Conservation (phyloP, 331 rosid genomes). For the Rosa hybrid region DNA sequence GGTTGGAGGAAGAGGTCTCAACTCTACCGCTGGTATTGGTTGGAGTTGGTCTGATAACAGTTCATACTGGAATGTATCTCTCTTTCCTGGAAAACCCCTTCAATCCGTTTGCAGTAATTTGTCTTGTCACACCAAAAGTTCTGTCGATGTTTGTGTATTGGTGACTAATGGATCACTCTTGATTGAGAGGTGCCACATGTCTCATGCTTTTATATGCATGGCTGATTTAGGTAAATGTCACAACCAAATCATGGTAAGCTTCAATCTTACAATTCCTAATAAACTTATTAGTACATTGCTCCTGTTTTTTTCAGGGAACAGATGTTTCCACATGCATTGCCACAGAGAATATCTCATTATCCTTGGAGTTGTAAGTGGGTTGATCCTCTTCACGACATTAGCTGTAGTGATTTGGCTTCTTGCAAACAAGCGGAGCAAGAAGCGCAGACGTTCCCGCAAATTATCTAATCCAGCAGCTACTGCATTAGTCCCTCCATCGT, state of each 20-base stretch:
- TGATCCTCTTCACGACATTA: constrained; percentile 78
- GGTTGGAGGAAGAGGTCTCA: constrained; percentile 75
- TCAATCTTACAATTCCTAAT: not conserved
- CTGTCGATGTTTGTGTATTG: constrained; percentile 52
- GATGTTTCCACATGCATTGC: constrained; percentile 75
- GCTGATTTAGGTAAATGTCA: constrained; percentile 55
- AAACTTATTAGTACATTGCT: not conserved
- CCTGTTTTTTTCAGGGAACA: constrained; percentile 47
- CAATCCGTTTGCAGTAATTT: constrained; percentile 49
- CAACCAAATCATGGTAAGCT: not conserved
- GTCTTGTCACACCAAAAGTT: constrained; percentile 45
- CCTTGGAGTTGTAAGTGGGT: constrained; percentile 85
- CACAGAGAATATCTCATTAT: constrained; percentile 87
- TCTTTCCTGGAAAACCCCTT: constrained; percentile 32
- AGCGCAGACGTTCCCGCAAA: constrained; percentile 83
- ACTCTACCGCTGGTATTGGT: constrained; percentile 48
- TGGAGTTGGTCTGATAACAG: constrained; percentile 86
- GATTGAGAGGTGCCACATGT: constrained; percentile 55
- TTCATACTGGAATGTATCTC: constrained; percentile 64
- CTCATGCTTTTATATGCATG: constrained; percentile 70
- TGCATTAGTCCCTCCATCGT: constrained; percentile 68
- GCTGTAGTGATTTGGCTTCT: constrained; percentile 96
- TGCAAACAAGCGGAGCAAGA: constrained; percentile 78
- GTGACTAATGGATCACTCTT: constrained; percentile 47
- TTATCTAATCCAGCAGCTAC: constrained; percentile 66